These are phyloP conservation scores for Fusarium redolens DNA, from an alignment of 2,329 filamentous ascomycete species.

Conservation along the genomic window DNA sequence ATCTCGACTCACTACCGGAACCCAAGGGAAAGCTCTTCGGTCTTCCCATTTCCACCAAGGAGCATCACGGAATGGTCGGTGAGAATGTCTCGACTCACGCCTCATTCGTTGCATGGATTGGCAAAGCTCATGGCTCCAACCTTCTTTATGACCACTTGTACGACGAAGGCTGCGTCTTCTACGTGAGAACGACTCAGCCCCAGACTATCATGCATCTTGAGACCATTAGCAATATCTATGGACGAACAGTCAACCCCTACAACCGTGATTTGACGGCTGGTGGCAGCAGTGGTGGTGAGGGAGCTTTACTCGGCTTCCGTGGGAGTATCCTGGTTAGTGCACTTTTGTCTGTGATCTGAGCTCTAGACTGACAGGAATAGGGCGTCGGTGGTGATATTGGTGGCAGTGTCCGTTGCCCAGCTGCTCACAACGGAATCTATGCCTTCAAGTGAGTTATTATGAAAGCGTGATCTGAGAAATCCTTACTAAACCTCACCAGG, in stretches of 20 bases:
- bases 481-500: conserved; percentile 23
- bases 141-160: conserved; percentile 47
- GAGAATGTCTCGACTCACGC: conserved; percentile 44
- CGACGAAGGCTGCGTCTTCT: conserved; percentile 48
- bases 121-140: conserved; percentile 49
- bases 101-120: conserved; percentile 48
- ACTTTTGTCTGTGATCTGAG: rapidly evolving
- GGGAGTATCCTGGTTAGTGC: conserved; percentile 52
- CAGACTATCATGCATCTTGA: conserved; percentile 68
- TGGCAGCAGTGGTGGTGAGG: conserved; percentile 71
- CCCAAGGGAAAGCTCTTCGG: conserved; percentile 49
- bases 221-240: conserved; percentile 71
- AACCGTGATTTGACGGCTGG: conserved; percentile 71
- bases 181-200: conserved; percentile 77
- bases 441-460: conserved; percentile 46
- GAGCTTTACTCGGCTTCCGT: conserved; percentile 54
- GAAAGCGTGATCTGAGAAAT: rapidly evolving
- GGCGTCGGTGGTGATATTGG: conserved; percentile 58
- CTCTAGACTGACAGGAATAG: conserved; percentile 9
- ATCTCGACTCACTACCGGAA: conserved; percentile 50
- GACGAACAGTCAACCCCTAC: conserved; percentile 71
- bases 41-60: conserved; percentile 51
- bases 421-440: conserved; percentile 51
- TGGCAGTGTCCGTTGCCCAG: conserved; percentile 54
- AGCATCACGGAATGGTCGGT: conserved; percentile 52